Percentiles rank a stretch among this genome's conserved stretches.
Conservation (phyloP, 2,329 filamentous ascomycete species). For the Apiospora pterosperma region DNA sequence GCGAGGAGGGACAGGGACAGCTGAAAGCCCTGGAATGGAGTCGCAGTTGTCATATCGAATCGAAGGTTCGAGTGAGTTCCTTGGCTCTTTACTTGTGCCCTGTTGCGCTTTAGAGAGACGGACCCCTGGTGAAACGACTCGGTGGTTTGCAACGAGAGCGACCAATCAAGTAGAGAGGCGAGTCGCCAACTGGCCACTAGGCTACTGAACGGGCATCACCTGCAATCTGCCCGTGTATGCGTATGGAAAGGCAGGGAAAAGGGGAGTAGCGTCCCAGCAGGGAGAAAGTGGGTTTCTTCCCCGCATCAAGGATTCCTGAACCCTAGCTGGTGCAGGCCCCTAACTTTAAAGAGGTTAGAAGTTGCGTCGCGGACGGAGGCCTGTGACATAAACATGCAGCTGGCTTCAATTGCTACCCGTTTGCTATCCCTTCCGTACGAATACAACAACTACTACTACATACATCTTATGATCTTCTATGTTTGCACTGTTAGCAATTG, state of each 20-base stretch:
- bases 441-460: too few species aligned
- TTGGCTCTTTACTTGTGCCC: not conserved
- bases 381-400: slow-evolving; percentile 18
- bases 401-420: not conserved
- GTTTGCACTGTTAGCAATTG: not conserved
- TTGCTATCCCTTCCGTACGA: not conserved
- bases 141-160: not conserved
- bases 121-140: not conserved
- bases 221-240: not conserved
- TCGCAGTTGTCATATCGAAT: not conserved
- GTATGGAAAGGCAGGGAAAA: not conserved
- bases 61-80: not conserved
- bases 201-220: too few species aligned
- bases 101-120: not conserved
- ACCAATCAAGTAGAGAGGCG: not conserved
- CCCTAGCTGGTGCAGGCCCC: not conserved
- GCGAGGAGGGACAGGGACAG: not conserved
- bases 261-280: not conserved
- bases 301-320: not conserved
- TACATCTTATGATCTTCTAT: too few species aligned
- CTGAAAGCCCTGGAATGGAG: not conserved
- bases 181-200: too few species aligned
- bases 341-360: not conserved
- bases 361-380: not conserved
- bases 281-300: slow-evolving; percentile 1